Percentiles rank a stretch among this genome's conserved stretches.
These are phyloP conservation scores for Hysterium pulicare DNA, from an alignment of 2,329 filamentous ascomycete genomes.

Conservation along the genomic window DNA sequence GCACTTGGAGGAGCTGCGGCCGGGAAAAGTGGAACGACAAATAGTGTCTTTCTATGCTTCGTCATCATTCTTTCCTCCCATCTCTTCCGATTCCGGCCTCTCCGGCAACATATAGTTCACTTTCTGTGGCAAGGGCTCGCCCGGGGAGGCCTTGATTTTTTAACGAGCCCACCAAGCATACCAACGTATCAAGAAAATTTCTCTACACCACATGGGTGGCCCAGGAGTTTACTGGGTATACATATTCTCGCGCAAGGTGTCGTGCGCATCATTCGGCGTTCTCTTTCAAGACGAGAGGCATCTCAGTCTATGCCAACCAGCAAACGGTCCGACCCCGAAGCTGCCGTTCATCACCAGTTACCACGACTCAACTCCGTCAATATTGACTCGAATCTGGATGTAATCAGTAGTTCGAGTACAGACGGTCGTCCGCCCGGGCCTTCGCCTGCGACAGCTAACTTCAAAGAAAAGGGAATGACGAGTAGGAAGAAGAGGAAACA, in stretches of 20 bases:
- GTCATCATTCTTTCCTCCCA: constrained; percentile 59
- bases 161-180: constrained; percentile 36
- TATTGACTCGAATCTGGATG: constrained; percentile 50
- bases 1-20: constrained; percentile 80
- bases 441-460: constrained; percentile 51
- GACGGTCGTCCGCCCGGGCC: constrained; percentile 51
- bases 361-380: constrained; percentile 32
- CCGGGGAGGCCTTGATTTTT: constrained; percentile 39
- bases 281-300: constrained; percentile 36
- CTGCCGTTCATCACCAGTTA: constrained; percentile 36
- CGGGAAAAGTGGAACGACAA: constrained; percentile 64
- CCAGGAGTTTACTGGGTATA: constrained; percentile 66
- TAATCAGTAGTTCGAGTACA: constrained; percentile 40
- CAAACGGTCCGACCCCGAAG: constrained; percentile 59
- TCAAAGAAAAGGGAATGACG: constrained; percentile 56
- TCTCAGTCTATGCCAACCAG: constrained; percentile 30
- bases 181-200: constrained; percentile 34
- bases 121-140: constrained; percentile 38
- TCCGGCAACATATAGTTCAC: constrained; percentile 41
- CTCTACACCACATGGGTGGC: constrained; percentile 58
- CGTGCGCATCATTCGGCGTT: constrained; percentile 62
- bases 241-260: constrained; percentile 73
- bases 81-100: constrained; percentile 52
- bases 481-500: constrained; percentile 85
- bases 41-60: constrained; percentile 69